phyloP scores from a whole-genome alignment of 2,329 filamentous ascomycete species.

The Fusarium vanettenii region DNA sequence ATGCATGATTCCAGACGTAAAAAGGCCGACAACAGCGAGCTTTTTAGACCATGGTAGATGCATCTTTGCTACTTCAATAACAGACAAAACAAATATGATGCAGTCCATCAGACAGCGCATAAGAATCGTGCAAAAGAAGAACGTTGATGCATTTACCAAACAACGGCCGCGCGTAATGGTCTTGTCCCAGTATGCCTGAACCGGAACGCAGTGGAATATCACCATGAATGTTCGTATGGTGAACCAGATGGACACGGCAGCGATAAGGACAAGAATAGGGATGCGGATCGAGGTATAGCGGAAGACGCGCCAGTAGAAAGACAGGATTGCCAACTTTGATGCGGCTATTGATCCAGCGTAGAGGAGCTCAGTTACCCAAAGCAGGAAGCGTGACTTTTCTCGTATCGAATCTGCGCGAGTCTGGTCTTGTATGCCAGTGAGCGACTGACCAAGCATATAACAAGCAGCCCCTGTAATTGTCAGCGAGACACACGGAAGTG shows the following conservation, averaged over 20 bases:
- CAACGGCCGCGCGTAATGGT: conserved; percentile 41
- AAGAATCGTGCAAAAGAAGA: conserved; percentile 48
- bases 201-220: conserved; percentile 49
- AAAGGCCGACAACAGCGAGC: conserved; percentile 40
- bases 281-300: conserved; percentile 40
- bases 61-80: conserved; percentile 44
- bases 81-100: conserved; percentile 43
- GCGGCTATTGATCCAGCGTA: conserved; percentile 44
- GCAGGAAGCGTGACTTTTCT: conserved; percentile 20
- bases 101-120: conserved; percentile 47
- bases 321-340: conserved; percentile 44
- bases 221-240: conserved; percentile 46
- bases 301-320: conserved; percentile 48
- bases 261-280: conserved; percentile 39
- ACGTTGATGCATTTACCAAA: conserved; percentile 44
- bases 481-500: not conserved
- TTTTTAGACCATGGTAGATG: conserved; percentile 37
- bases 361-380: conserved; percentile 27
- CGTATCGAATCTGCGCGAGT: not conserved
- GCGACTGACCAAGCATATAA: conserved; percentile 26
- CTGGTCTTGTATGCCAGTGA: not conserved
- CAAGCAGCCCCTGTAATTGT: conserved; percentile 23
- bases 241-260: conserved; percentile 39
- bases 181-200: conserved; percentile 48
- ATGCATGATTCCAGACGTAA: conserved; percentile 43